Evolutionary conservation across 345 rosid genomes (phyloP).

Genomic region (Citrus unshiu): DNA sequence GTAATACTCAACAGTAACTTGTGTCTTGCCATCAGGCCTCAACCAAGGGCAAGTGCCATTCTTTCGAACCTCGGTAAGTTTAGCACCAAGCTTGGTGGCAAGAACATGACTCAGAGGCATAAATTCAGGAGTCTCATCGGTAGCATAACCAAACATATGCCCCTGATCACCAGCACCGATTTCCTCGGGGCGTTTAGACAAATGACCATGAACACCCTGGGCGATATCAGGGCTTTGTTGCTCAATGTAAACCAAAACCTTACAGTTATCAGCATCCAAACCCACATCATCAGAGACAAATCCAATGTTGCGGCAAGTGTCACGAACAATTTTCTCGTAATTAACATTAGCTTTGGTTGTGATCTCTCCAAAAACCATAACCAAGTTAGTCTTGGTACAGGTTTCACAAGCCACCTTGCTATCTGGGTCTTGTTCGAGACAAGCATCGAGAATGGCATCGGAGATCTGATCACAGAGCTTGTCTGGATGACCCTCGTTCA

Average conservation of each 20-base stretch:
- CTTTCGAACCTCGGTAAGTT: slow-evolving; percentile 39
- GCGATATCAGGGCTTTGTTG: slow-evolving; percentile 35
- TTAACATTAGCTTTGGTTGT: slow-evolving; percentile 26
- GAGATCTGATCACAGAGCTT: slow-evolving; percentile 28
- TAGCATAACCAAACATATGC: slow-evolving; percentile 29
- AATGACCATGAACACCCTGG: slow-evolving; percentile 30
- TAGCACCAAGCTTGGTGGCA: slow-evolving; percentile 42
- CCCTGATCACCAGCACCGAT: slow-evolving; percentile 31
- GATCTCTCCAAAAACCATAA: slow-evolving; percentile 23
- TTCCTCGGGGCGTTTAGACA: slow-evolving; percentile 25
- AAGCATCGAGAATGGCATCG: slow-evolving; percentile 19
- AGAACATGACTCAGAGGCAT: slow-evolving; percentile 44
- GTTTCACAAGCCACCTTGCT: slow-evolving; percentile 31
- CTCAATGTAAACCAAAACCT: slow-evolving; percentile 25
- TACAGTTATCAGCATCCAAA: slow-evolving; percentile 27
- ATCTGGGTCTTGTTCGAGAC: slow-evolving; percentile 21
- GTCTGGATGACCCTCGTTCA: slow-evolving; percentile 34
- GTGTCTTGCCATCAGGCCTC: slow-evolving; percentile 47
- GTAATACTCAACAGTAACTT: slow-evolving; percentile 42
- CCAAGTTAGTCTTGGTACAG: slow-evolving; percentile 27
- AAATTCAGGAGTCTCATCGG: slow-evolving; percentile 31
- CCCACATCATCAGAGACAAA: slow-evolving; percentile 27
- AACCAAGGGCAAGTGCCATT: slow-evolving; percentile 44
- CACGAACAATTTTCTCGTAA: slow-evolving; percentile 26
- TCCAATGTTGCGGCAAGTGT: slow-evolving; percentile 25